phyloP scores from a whole-genome alignment of 1,139 yeast species.

The Geotrichum bryndzae region DNA sequence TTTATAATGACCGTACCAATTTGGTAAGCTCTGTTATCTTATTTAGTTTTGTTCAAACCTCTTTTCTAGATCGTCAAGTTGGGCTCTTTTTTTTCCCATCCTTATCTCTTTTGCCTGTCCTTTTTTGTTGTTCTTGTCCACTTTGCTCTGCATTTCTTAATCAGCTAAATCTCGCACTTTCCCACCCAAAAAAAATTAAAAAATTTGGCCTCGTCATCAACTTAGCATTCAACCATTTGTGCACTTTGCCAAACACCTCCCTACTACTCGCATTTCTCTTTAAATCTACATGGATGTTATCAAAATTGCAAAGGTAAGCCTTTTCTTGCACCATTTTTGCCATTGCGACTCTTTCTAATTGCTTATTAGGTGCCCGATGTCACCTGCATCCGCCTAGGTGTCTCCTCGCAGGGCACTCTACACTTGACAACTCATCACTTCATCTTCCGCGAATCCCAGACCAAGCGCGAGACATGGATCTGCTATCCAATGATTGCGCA shows the following conservation, averaged over 20 bases:
- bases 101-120: too few relatives aligned
- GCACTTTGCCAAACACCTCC: neutral
- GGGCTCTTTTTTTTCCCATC: too few relatives aligned
- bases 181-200: neutral
- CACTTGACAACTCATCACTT: slow-evolving; percentile 82
- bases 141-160: neutral
- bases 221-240: neutral
- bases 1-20: too few relatives aligned
- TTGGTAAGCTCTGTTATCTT: too few relatives aligned
- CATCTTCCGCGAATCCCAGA: slow-evolving; percentile 53
- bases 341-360: neutral
- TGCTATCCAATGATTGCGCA: slow-evolving; percentile 81
- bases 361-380: slow-evolving; percentile 53
- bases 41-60: too few relatives aligned
- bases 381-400: slow-evolving; percentile 64
- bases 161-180: neutral
- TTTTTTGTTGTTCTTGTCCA: neutral
- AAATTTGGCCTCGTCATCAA: neutral
- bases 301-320: slow-evolving; percentile 45
- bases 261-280: neutral
- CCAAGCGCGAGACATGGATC: slow-evolving; percentile 73
- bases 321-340: neutral
- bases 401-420: slow-evolving; percentile 57
- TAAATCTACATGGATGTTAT: slow-evolving; percentile 46
- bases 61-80: too few relatives aligned